Conservation (phyloP, 2,329 filamentous ascomycete genomes). For the Fusarium papillatum region DNA sequence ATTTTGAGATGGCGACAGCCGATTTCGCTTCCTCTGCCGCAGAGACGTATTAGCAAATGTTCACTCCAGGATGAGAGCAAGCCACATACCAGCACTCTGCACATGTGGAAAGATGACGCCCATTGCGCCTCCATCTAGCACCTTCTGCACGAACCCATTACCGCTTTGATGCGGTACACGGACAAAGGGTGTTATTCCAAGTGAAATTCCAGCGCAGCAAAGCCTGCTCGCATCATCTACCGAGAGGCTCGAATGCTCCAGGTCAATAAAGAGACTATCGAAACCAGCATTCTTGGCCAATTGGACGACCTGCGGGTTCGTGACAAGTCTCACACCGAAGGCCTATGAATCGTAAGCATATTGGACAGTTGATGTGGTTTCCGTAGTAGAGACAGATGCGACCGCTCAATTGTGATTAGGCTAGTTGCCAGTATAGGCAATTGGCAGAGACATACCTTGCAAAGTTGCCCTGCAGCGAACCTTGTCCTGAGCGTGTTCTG, state of each 20-base stretch:
- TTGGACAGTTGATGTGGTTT: neutral
- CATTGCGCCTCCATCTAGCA: conserved; percentile 49
- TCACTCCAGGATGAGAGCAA: neutral
- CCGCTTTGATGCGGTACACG: conserved; percentile 51
- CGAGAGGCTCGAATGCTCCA: conserved; percentile 52
- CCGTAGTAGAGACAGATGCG: neutral
- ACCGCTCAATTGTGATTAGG: neutral
- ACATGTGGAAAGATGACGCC: conserved; percentile 49
- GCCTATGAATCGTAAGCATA: conserved; percentile 1
- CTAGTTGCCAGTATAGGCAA: neutral
- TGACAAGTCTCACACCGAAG: conserved; percentile 47
- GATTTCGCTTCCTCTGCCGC: conserved; percentile 56
- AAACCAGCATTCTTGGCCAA: conserved; percentile 50
- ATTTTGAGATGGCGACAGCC: conserved; percentile 53
- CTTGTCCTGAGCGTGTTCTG: conserved; percentile 12
- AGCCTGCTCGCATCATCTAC: conserved; percentile 47
- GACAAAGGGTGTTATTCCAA: conserved; percentile 49
- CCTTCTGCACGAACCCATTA: conserved; percentile 48
- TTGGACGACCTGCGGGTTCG: conserved; percentile 46
- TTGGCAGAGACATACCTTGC: conserved; percentile 17
- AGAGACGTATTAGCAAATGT: neutral
- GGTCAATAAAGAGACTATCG: conserved; percentile 54
- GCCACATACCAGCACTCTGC: conserved; percentile 21
- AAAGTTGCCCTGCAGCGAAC: conserved; percentile 14
- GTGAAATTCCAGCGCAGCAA: conserved; percentile 42